phyloP scores from a whole-genome alignment of 495 filamentous ascomycete species.

The Trichocladium uniseriatum region DNA sequence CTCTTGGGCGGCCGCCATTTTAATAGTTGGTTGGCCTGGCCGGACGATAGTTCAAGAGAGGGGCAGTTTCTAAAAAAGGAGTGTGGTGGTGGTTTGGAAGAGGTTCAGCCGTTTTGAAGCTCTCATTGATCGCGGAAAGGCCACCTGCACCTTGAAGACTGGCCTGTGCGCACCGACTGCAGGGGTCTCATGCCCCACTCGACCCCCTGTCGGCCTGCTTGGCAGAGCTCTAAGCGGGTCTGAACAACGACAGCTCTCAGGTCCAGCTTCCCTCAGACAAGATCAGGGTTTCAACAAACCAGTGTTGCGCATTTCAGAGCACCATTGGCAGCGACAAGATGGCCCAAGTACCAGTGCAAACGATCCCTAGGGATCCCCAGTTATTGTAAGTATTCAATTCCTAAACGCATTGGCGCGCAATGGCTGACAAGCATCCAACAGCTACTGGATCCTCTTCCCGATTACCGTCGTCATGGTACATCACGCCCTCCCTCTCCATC shows the following conservation, averaged over 20 bases:
- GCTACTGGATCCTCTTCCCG: slow-evolving; percentile 96
- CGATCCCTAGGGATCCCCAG: slow-evolving; percentile 97
- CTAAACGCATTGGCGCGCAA: not conserved
- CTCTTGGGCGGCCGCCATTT: slow-evolving; percentile 39
- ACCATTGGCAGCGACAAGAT: slow-evolving; percentile 40
- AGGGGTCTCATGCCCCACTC: not conserved
- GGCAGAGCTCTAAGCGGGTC: slow-evolving; percentile 7
- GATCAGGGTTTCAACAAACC: not conserved
- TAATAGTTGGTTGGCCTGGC: not conserved
- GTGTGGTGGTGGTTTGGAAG: not conserved
- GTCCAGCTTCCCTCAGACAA: not conserved
- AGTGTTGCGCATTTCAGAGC: not conserved
- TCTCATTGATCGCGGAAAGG: slow-evolving; percentile 13
- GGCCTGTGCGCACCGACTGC: not conserved
- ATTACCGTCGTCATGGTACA: slow-evolving; percentile 94
- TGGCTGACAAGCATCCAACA: slow-evolving; percentile 25
- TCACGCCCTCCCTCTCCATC: not conserved
- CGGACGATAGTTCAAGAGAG: not conserved
- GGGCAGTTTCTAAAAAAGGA: not conserved
- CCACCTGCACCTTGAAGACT: slow-evolving; percentile 16
- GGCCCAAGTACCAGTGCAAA: slow-evolving; percentile 81
- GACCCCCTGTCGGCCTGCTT: not conserved
- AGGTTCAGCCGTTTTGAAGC: no score
- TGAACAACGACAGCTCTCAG: slow-evolving; percentile 1
- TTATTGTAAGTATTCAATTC: slow-evolving; percentile 59